A percentile compares a stretch with the other conserved stretches of the same genome.
These are phyloP conservation scores for Pseudocercospora musae DNA, from an alignment of 2,329 filamentous ascomycete species.

Conservation along the genomic window DNA sequence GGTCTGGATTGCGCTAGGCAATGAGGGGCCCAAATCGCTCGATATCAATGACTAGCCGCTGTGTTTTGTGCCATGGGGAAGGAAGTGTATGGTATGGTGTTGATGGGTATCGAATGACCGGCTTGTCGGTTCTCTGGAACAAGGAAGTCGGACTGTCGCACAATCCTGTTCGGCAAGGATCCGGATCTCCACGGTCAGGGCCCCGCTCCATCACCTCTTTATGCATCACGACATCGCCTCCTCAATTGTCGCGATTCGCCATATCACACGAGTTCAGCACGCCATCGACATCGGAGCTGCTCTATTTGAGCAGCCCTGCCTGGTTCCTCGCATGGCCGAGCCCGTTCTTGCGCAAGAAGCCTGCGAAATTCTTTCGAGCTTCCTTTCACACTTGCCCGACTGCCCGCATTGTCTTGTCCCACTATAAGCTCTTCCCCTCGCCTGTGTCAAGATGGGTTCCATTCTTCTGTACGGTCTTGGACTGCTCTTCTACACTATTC, in stretches of 20 bases:
- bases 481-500: constrained; percentile 16
- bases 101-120: background rate
- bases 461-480: constrained; percentile 17
- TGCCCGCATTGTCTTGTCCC: constrained; percentile 9
- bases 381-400: constrained; percentile 11
- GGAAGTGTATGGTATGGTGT: background rate
- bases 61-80: background rate
- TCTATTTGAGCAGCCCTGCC: constrained; percentile 10
- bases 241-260: constrained; percentile 2
- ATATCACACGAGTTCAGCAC: constrained; percentile 1
- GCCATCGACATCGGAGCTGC: constrained; percentile 1
- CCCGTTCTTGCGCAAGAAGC: constrained; percentile 18
- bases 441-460: constrained; percentile 10
- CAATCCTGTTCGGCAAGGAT: background rate
- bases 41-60: background rate
- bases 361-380: background rate
- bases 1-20: background rate
- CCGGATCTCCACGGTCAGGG: background rate
- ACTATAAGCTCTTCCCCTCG: constrained; percentile 17
- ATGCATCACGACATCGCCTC: constrained; percentile 2
- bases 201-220: too few relatives aligned
- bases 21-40: background rate
- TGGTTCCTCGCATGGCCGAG: constrained; percentile 4
- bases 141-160: background rate
- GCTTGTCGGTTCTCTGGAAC: background rate